A percentile compares a stretch with the other conserved stretches of the same genome.
Conservation (phyloP, 2,329 filamentous ascomycete species). For the Penicillium digitatum region DNA sequence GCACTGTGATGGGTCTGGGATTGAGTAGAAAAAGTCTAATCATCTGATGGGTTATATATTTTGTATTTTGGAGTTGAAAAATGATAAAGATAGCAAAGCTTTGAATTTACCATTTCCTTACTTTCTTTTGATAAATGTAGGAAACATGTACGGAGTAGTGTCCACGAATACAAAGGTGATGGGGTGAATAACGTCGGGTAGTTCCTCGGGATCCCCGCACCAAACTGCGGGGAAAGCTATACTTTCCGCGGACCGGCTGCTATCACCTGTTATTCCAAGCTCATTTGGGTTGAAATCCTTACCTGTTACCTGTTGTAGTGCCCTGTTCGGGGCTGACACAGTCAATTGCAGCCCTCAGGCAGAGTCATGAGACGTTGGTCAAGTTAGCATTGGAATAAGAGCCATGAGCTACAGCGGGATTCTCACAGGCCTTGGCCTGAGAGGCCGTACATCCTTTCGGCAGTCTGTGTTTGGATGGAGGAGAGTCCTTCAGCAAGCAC, state of each 20-base stretch:
- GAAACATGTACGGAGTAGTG: not conserved
- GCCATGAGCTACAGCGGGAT: conserved; percentile 14
- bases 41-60: not conserved
- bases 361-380: conserved; percentile 11
- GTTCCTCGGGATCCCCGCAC: conserved; percentile 9
- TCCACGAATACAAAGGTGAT: not conserved
- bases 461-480: not conserved
- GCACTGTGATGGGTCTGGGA: not conserved
- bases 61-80: not conserved
- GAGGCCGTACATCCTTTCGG: not conserved
- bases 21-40: not conserved
- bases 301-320: not conserved
- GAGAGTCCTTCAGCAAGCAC: not conserved
- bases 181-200: not conserved
- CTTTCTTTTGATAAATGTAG: not conserved
- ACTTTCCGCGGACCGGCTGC: not conserved
- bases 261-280: not conserved
- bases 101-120: not conserved
- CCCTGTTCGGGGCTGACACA: not conserved
- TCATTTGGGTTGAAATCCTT: no score
- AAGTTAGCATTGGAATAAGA: conserved; percentile 2
- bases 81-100: not conserved
- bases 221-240: conserved; percentile 13
- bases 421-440: conserved; percentile 2
- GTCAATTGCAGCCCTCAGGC: not conserved